Conservation (phyloP, 805 yeast genomes). For the Nakazawaea peltata region DNA sequence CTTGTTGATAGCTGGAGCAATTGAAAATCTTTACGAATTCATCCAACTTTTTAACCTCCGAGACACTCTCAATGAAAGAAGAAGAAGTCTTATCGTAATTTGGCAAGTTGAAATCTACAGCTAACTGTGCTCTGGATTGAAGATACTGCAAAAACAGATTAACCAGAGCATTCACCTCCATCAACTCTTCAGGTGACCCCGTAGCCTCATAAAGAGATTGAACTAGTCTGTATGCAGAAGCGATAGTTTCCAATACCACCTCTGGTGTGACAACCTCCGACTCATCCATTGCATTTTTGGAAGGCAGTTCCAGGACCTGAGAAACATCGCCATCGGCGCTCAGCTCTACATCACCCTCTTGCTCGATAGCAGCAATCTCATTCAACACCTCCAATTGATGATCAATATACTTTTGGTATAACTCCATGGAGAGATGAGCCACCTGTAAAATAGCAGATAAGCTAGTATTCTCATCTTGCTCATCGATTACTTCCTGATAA, state of each 20-base stretch:
- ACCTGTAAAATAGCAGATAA: slow-evolving; percentile 5
- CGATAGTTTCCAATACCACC: slow-evolving; percentile 19
- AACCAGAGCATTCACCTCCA: background rate
- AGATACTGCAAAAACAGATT: slow-evolving; percentile 11
- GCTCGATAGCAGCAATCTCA: slow-evolving; percentile 17
- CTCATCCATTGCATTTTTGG: slow-evolving; percentile 1
- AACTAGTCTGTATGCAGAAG: slow-evolving; percentile 18
- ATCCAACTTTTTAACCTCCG: slow-evolving; percentile 1
- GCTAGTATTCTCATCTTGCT: slow-evolving; percentile 16
- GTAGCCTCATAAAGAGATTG: slow-evolving; percentile 20
- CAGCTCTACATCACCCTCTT: slow-evolving; percentile 1
- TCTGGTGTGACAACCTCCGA: slow-evolving; percentile 19
- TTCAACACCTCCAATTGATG: slow-evolving; percentile 16
- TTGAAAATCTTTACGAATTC: slow-evolving; percentile 17
- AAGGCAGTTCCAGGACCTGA: slow-evolving; percentile 3
- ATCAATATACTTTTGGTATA: slow-evolving; percentile 22
- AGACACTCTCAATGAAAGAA: background rate
- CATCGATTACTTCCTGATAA: slow-evolving; percentile 39
- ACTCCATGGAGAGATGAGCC: slow-evolving; percentile 6
- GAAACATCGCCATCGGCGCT: slow-evolving; percentile 4
- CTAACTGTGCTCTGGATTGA: slow-evolving; percentile 10
- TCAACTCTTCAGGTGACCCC: slow-evolving; percentile 5
- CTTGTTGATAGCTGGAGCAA: slow-evolving; percentile 34
- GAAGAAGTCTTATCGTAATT: background rate
- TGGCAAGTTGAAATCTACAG: background rate